phyloP scores from a whole-genome alignment of 805 yeast species.

The Candida pseudofarinosa region DNA sequence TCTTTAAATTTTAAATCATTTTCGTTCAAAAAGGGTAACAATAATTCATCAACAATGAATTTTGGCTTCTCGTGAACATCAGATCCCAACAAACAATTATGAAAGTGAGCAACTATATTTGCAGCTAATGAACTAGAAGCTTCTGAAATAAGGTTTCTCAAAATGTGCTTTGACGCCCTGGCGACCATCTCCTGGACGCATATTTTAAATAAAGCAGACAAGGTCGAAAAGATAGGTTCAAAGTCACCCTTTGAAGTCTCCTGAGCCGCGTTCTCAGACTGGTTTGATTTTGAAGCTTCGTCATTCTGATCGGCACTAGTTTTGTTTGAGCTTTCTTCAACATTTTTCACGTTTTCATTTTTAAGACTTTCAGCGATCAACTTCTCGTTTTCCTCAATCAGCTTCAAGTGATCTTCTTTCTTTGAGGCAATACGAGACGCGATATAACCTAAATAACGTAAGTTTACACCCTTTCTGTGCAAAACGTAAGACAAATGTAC shows the following conservation, averaged over 20 bases:
- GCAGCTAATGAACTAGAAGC: conserved; percentile 57
- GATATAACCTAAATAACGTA: conserved; percentile 78
- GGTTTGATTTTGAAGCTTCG: conserved; percentile 22
- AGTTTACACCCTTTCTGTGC: conserved; percentile 81
- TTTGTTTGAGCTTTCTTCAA: conserved; percentile 24
- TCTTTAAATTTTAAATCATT: conserved; percentile 39
- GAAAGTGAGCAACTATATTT: conserved; percentile 61
- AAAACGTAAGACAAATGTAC: conserved; percentile 60
- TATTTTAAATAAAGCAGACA: conserved; percentile 45
- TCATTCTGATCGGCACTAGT: conserved; percentile 25
- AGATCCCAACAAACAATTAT: conserved; percentile 64
- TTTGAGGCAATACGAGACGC: conserved; percentile 32
- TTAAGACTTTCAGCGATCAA: conserved; percentile 23
- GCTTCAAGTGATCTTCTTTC: conserved; percentile 14
- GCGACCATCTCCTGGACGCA: conserved; percentile 69
- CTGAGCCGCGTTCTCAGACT: conserved; percentile 9
- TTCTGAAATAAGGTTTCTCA: conserved; percentile 44
- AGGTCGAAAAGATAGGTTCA: conserved; percentile 39
- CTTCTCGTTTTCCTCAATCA: conserved; percentile 16
- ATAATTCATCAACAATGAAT: conserved; percentile 39
- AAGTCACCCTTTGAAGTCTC: conserved; percentile 34
- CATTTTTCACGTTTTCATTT: conserved; percentile 18
- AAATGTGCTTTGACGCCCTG: conserved; percentile 72
- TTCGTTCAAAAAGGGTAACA: conserved; percentile 39
- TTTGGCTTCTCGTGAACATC: conserved; percentile 37